Base-by-base conservation (phyloP, 345 rosid species). In the Aurinia saxatilis region DNA sequence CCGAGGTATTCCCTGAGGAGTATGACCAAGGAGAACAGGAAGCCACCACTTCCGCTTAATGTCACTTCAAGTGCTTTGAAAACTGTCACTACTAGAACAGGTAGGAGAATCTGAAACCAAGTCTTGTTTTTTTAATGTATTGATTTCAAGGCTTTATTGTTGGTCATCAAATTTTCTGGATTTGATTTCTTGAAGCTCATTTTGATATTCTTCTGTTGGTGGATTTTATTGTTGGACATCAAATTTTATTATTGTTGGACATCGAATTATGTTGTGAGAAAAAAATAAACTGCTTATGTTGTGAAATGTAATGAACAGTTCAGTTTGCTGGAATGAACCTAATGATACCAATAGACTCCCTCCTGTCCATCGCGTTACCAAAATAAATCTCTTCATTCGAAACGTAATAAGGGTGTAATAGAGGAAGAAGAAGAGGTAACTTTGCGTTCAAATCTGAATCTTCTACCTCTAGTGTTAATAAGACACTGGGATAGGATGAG, bases 291-390 rank as follows among this genome's bases (percentile, higher is more conserved):
- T n/a, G n/a, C n/a, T n/a, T n/a, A n/a, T n/a, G n/a, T n/a, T n/a
- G n/a, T n/a, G n/a, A n/a, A n/a, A n/a, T n/a, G n/a, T n/a, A n/a
- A n/a, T n/a, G n/a, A n/a, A n/a, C n/a, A n/a, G n/a, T n/a, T n/a
- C n/a, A n/a, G n/a, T 90, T 70, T 85, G 97, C 82, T 93, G 97
- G 77, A 85, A 90, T 21, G 97, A 90, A 54, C 95, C 95, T 9
- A 85, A 87, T 7, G 96, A 85, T 61, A 97, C 99, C 81, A 90
- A 65, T 84, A 87, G 82, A 62, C 91, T 84, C 50, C 91, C 96
- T 66, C 90, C 95, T 36, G 87, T 90, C 97, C 97, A 89, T 51
- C 30, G 18, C 5, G 3, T 37, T 27, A 23, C 51, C 45, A 21
- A 34, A 48, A 39, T 8, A 33, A 2, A 40, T 33, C 17, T 33